Evolutionary conservation across 2,329 filamentous ascomycete genomes (phyloP).

Genomic region (Scytalidium sp.): DNA sequence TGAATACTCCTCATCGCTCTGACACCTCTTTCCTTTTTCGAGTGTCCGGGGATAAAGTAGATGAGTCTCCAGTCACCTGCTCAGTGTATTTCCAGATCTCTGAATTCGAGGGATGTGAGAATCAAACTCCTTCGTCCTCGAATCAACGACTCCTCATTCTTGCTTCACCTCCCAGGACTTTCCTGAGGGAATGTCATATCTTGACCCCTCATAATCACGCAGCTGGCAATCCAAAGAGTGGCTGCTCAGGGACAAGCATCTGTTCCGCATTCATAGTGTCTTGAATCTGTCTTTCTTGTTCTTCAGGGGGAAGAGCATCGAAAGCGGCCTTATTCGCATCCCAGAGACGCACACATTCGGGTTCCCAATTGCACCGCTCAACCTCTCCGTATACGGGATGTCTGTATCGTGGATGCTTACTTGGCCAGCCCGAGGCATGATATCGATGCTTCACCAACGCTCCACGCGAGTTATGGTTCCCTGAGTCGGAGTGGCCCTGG

Average conservation of each 20-base stretch:
- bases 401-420: slow-evolving; percentile 60
- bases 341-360: slow-evolving; percentile 62
- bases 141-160: too few species aligned
- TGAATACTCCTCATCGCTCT: too few species aligned
- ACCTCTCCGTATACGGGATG: slow-evolving; percentile 70
- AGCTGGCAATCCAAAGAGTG: neutral
- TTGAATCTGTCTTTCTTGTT: slow-evolving; percentile 46
- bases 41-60: too few species aligned
- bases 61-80: too few species aligned
- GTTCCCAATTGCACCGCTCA: slow-evolving; percentile 68
- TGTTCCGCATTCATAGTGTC: slow-evolving; percentile 8
- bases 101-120: too few species aligned
- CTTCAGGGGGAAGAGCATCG: slow-evolving; percentile 53
- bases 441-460: slow-evolving; percentile 74
- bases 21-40: too few species aligned
- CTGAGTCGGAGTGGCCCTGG: slow-evolving; percentile 70
- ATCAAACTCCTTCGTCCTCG: too few species aligned
- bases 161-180: too few species aligned
- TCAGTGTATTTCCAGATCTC: too few species aligned
- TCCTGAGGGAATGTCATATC: too few species aligned
- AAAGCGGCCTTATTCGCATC: slow-evolving; percentile 62
- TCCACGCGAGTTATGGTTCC: slow-evolving; percentile 62
- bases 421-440: slow-evolving; percentile 71
- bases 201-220: neutral
- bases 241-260: neutral